Conservation (phyloP, 2,329 filamentous ascomycete genomes). For the Fusarium kyushuense region DNA sequence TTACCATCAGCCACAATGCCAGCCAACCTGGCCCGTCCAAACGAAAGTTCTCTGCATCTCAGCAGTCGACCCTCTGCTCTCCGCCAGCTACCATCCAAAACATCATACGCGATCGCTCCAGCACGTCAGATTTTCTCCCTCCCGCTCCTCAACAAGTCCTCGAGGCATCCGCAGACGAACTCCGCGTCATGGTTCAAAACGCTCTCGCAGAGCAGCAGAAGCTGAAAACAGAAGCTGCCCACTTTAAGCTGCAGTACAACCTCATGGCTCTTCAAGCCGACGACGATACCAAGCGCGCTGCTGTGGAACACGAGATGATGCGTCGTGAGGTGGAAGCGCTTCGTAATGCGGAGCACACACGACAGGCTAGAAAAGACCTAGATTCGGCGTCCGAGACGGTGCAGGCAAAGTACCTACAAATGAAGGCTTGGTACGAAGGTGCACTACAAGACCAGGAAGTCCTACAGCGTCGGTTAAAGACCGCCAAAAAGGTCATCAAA, state of each 20-base stretch:
- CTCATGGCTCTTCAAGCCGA: constrained; percentile 85
- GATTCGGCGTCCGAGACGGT: constrained; percentile 65
- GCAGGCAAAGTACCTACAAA: constrained; percentile 68
- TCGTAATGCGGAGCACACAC: constrained; percentile 77
- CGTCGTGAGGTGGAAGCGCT: constrained; percentile 88
- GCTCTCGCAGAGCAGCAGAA: constrained; percentile 68
- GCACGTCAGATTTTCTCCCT: constrained; percentile 57
- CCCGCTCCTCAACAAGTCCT: constrained; percentile 64
- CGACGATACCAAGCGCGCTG: constrained; percentile 86
- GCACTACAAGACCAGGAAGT: constrained; percentile 74
- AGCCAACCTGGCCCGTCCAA: constrained; percentile 44
- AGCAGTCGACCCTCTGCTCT: constrained; percentile 64
- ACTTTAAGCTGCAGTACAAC: constrained; percentile 91
- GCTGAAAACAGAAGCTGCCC: constrained; percentile 84
- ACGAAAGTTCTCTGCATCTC: constrained; percentile 55
- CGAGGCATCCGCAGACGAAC: constrained; percentile 66
- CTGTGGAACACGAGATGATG: constrained; percentile 93
- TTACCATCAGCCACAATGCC: constrained; percentile 51
- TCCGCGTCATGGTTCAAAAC: constrained; percentile 67
- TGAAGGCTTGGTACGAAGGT: constrained; percentile 74
- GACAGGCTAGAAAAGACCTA: constrained; percentile 68
- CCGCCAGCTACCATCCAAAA: constrained; percentile 64
- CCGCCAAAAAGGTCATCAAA: constrained; percentile 82
- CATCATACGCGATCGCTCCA: constrained; percentile 49
- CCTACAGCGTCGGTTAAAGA: constrained; percentile 73